Evolutionary conservation across 2,329 filamentous ascomycete species (phyloP).

Genomic region (Dothistroma septosporum): DNA sequence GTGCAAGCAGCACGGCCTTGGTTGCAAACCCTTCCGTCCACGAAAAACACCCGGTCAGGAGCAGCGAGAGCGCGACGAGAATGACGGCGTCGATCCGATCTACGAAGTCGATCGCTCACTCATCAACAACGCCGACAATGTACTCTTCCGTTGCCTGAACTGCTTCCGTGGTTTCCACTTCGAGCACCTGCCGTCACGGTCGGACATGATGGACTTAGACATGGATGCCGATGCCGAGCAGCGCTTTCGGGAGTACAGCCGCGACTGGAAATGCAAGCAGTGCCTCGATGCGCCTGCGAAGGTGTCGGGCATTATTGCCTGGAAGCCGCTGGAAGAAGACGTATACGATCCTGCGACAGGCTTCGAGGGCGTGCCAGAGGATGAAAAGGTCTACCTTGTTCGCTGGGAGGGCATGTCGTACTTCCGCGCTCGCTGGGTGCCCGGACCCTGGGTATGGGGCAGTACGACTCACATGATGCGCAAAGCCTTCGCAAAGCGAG

Average conservation of each 20-base stretch:
- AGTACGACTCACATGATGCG: conserved; percentile 61
- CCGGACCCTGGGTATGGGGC: conserved; percentile 84
- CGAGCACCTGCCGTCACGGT: conserved; percentile 66
- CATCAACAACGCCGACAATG: conserved; percentile 69
- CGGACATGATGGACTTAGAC: conserved; percentile 42
- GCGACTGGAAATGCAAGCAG: conserved; percentile 74
- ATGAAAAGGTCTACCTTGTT: conserved; percentile 85
- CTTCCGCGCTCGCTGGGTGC: conserved; percentile 78
- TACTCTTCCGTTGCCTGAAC: conserved; percentile 75
- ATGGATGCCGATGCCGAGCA: conserved; percentile 53
- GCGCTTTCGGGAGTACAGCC: conserved; percentile 67
- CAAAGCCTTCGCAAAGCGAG: conserved; percentile 69
- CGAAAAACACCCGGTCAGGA: conserved; percentile 74
- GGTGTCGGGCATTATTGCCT: conserved; percentile 76
- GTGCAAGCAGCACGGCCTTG: conserved; percentile 61
- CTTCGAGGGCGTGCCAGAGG: conserved; percentile 59
- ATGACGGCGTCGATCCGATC: conserved; percentile 73
- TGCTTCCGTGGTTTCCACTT: conserved; percentile 81
- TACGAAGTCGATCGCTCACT: conserved; percentile 58
- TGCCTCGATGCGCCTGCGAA: conserved; percentile 64
- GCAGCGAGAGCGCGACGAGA: conserved; percentile 74
- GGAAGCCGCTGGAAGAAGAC: conserved; percentile 66
- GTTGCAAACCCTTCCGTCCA: conserved; percentile 71
- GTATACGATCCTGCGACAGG: conserved; percentile 52
- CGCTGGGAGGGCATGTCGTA: conserved; percentile 84